Base-by-base conservation (phyloP, 345 rosid species). In the Populus davidiana region DNA sequence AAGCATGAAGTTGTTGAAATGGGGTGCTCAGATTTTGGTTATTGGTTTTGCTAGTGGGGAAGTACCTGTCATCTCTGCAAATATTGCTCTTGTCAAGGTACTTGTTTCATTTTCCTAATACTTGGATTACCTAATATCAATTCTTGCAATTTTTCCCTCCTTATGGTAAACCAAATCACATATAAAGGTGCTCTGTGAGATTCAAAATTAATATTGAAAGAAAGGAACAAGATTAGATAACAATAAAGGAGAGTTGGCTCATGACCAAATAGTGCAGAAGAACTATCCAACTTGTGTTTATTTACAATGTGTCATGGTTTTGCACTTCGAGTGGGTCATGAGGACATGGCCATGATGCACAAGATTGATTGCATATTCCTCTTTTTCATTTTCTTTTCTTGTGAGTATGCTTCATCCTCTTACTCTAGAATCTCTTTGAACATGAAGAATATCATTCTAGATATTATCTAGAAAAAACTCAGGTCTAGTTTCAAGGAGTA, bases 31-130 rank as follows among this genome's bases (percentile, higher is more conserved):
- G 54, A 93, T 96, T 81, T 86, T 93, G 52, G 89, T 92, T 49
- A 93, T 93, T 21, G 99, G 97, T 35, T 96, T 96, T 78, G 99
- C 97, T 9, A 92, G 98, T 78, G 98, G 98, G 6, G 97, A 93
- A 54, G 17, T 93, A 78, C 98, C 97, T 1, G 72, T 91, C 49
- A 91, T 93, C 81, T 96, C 97, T 9, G 93, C 92, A 68, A 96
- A 93, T 78, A 87, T 96, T 75, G 91, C 98, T 52, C 99, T 96
- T 38, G 94, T 93, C 56, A 96, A 91, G 97, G 98, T 96, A 86
- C 69, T 10, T 61, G 33, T 47, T 49, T 70, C 43, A 38, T 56
- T 49, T 64, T 18, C 8, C 27, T 25, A 11, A 20, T 50, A 11
- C 10, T 62, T 65, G 36, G 50, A 35, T 35, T 25, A 13, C 59